Base-by-base conservation (phyloP, 169 alveolate genomes). In the Sarcocystis neurona region DNA sequence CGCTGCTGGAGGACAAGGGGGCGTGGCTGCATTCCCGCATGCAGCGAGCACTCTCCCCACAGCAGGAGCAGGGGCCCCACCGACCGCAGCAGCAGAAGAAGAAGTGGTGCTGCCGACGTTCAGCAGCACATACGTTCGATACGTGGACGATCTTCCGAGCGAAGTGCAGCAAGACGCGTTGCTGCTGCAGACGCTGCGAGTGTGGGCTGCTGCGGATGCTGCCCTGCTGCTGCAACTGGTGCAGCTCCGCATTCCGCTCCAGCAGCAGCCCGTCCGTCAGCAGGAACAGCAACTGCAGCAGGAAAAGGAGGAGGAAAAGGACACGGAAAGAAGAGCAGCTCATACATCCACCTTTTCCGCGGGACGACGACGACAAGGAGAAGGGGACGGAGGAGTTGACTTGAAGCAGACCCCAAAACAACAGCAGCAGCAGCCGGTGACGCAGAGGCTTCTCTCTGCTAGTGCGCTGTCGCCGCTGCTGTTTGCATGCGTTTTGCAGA, bases 171-270 rank as follows among this genome's bases (percentile, higher is more conserved):
- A 34, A 5, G 82, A 72, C 56, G 3, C 32, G 1, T 8, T 6
- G 2, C 82, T 72, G 47, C 3, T 72, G 82, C 15, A 72, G 82
- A 39, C 82, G 0, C 82, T 72, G 39, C 58, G 41, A 30, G 34
- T 30, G 0, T 72, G 82, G 82, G 47, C 82, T 0, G 0, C 27
- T 8, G 6, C 30, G 18, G 82, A 72, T 39, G 53, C 39, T 6
- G 82, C 34, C 34, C 56, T 72, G 47, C 82, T 72, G 58, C 47
- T 72, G 10, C 30, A 6, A 0, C 82, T 72, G 6, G 56, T 72
- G 5, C 30, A 20, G 30, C 82, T 0, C 47, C 47, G 58, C 58
- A 47, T 53, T 6, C 66, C 66, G 23, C 30, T n/a, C n/a, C n/a
- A n/a, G n/a, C n/a, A n/a, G n/a, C n/a, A n/a, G n/a, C n/a, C n/a